A percentile compares a stretch with the other conserved stretches of the same genome.
phyloP scores from a whole-genome alignment of 2,329 filamentous ascomycete genomes.

The Colletotrichum sp. region DNA sequence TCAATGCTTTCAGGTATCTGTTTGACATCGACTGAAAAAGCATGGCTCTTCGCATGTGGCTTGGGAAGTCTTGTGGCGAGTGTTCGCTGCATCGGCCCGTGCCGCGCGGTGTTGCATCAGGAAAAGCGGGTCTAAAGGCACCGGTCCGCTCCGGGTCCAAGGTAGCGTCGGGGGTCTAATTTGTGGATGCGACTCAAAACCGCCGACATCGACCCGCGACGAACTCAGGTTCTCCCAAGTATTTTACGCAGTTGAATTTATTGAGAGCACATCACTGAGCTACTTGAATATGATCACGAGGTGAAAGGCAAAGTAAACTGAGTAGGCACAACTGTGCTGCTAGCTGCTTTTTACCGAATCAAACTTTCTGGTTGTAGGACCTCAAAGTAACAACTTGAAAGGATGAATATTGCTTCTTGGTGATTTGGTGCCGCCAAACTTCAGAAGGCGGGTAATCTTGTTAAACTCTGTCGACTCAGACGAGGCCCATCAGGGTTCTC shows the following conservation, averaged over 20 bases:
- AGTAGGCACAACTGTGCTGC: not conserved
- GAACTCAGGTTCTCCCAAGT: accelerated
- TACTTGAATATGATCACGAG: accelerated
- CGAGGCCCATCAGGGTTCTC: not conserved
- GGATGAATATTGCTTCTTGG: not conserved
- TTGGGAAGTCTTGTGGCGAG: not conserved
- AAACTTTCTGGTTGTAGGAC: not conserved
- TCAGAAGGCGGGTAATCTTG: not conserved
- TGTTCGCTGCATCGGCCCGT: not conserved
- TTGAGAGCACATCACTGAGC: not conserved
- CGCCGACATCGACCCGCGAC: not conserved
- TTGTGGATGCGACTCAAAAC: not conserved
- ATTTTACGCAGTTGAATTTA: accelerated
- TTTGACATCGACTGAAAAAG: no score
- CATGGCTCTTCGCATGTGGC: not conserved
- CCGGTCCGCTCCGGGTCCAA: not conserved
- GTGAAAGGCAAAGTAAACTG: not conserved
- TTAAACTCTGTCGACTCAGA: not conserved
- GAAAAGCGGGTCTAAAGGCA: not conserved
- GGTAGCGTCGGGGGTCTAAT: not conserved
- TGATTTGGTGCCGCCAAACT: not conserved
- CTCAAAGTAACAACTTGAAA: not conserved
- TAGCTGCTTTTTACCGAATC: not conserved
- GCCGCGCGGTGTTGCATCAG: not conserved
- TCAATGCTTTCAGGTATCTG: no score